These are phyloP conservation scores for Sclerotiophoma versabilis DNA, from an alignment of 2,329 filamentous ascomycete genomes.

Conservation along the genomic window DNA sequence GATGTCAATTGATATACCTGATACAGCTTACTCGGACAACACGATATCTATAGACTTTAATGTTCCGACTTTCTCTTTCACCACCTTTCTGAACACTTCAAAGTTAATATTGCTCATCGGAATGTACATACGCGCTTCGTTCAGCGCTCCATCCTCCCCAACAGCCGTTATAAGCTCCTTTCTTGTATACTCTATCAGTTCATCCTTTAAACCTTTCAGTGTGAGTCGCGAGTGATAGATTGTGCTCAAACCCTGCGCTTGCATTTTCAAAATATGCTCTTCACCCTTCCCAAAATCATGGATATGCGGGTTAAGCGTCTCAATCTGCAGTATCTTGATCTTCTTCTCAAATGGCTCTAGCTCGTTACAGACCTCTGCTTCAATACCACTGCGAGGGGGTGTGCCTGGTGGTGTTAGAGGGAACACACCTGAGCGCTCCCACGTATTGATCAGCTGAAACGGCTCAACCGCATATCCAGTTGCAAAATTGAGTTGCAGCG, in stretches of 20 bases:
- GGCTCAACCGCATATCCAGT: constrained; percentile 27
- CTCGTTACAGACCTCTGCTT: no score
- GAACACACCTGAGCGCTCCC: constrained; percentile 9
- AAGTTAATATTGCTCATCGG: not conserved
- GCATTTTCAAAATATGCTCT: constrained; percentile 22
- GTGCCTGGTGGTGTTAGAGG: not conserved
- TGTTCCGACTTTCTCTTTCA: no score
- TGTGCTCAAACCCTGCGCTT: constrained; percentile 20
- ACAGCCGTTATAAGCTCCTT: not conserved
- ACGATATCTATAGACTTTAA: no score
- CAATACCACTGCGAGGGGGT: not conserved
- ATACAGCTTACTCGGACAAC: no score
- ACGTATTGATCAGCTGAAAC: constrained; percentile 21
- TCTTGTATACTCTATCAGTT: not conserved
- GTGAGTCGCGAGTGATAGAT: constrained; percentile 19
- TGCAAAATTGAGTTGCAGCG: constrained; percentile 21
- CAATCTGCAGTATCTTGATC: constrained; percentile 21
- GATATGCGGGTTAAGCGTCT: constrained; percentile 24
- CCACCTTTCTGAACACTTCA: not conserved
- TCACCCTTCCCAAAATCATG: constrained; percentile 20
- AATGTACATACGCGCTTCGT: not conserved
- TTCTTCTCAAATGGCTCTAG: not conserved
- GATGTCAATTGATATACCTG: no score
- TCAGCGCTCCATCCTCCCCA: not conserved
- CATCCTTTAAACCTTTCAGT: not conserved